These are phyloP conservation scores for Xerocomellus intermedius DNA, from an alignment of 768 basidiomycete genomes.

Conservation along the genomic window DNA sequence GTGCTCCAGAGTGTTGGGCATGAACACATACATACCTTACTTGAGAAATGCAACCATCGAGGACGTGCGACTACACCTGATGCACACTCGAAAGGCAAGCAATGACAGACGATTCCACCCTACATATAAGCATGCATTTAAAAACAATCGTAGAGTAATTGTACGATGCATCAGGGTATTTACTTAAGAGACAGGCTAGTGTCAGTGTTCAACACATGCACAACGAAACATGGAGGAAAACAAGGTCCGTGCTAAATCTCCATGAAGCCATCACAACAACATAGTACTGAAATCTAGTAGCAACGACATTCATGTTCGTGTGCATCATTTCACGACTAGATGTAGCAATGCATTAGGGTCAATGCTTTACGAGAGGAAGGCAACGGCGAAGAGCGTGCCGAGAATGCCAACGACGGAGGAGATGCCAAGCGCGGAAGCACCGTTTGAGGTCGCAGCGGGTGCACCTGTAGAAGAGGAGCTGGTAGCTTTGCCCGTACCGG, in stretches of 20 bases:
- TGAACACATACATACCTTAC: no score
- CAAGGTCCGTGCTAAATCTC: constrained; percentile 9
- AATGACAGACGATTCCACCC: not conserved
- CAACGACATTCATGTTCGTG: not conserved
- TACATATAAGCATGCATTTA: not conserved
- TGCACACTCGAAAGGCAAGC: no score
- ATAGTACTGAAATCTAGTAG: not conserved
- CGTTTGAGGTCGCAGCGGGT: constrained; percentile 16
- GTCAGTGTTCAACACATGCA: constrained; percentile 26
- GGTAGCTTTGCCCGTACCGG: constrained; percentile 12
- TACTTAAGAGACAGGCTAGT: constrained; percentile 18
- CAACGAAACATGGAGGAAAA: not conserved
- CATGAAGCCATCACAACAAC: constrained; percentile 5
- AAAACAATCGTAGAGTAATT: constrained; percentile 12
- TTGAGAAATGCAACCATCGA: no score
- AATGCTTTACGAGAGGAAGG: constrained; percentile 36
- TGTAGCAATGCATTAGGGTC: not conserved
- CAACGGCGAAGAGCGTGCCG: constrained; percentile 36
- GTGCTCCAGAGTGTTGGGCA: no score
- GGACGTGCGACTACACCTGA: no score
- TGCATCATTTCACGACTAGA: constrained; percentile 2
- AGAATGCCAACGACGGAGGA: constrained; percentile 35
- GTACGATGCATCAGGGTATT: constrained; percentile 21
- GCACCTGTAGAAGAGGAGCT: constrained; percentile 16
- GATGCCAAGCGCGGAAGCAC: constrained; percentile 27